Base-by-base conservation (phyloP, 2,329 filamentous ascomycete species). In the Aspergillus novofumigatus region DNA sequence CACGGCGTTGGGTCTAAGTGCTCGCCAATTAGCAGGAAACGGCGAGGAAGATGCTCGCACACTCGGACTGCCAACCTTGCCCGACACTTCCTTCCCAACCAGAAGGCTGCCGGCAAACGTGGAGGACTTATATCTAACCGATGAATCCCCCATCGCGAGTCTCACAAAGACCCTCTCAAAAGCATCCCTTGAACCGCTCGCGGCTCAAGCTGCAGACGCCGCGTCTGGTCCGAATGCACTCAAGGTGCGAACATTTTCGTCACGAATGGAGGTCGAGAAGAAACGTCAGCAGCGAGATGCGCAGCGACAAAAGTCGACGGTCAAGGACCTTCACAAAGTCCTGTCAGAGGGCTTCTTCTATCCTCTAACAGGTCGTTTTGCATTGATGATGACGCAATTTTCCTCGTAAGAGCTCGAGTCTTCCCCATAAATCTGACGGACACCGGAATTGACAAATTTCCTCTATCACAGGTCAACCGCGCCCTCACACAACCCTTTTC, bases 231-330 rank as follows among this genome's bases (percentile, higher is more conserved):
- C 94, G 0, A 86, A 92, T 63, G 84, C 88, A 5, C 84, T 99
- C 49, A 97, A 97, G 76, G 84, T 97, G 23, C 86, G 91, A 28
- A 96, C 88, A 2, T 96, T 97, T 74, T 93, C 88, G 10, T 90
- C 89, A 0, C 86, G 89, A 20, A 86, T 92, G 72, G 80, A 84
- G 57, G 81, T 87, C 20, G 83, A 88, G 66, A 83, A 83, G 55
- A 81, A 79, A 52, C 75, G 76, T 11, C 73, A 77, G 53, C 70
- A 76, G 51, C 72, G 71, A 50, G 69, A 73, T 32, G 66, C 69
- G 10, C 69, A 77, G 59, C 78, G 83, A 51, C 81, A 79, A 51
- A 80, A 80, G 55, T 80, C 86, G 3, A 87, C 88, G 14, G 83
- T 88, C 10, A 96, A 96, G 68, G 87, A 87, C 8, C 86, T 96